Evolutionary conservation across 108 stramenopile genomes (phyloP).

Genomic region (Cylindrotheca closterium): DNA sequence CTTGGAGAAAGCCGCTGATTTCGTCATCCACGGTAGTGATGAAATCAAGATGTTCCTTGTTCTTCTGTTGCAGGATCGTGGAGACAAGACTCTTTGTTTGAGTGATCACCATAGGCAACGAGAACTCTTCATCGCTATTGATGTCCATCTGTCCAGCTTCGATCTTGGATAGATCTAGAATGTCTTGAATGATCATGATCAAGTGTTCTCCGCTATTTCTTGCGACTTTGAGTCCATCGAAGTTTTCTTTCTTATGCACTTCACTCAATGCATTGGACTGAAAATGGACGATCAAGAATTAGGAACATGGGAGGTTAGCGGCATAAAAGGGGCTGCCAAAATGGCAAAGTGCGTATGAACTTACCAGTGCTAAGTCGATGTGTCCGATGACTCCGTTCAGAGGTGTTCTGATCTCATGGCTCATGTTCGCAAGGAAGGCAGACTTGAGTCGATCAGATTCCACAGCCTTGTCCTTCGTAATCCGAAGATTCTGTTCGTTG

Average conservation of each 20-base stretch:
- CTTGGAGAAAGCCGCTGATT: neutral
- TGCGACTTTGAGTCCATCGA: constrained; percentile 2
- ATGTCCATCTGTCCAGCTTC: constrained; percentile 35
- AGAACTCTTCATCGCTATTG: neutral
- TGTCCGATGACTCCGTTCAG: constrained; percentile 31
- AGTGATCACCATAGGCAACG: neutral
- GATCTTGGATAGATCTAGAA: constrained; percentile 52
- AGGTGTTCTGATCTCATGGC: constrained; percentile 32
- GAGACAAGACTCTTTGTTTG: neutral
- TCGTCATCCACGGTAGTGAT: neutral
- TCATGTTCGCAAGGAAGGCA: constrained; percentile 31
- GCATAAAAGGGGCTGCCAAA: neutral
- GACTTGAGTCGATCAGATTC: constrained; percentile 29
- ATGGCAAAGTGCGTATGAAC: too few relatives aligned
- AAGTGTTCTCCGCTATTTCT: constrained; percentile 9
- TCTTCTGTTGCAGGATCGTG: neutral
- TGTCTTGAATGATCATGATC: constrained; percentile 35
- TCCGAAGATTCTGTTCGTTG: neutral
- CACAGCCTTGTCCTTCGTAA: constrained; percentile 35
- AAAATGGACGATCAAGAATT: constrained; percentile 6
- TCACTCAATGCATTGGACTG: neutral
- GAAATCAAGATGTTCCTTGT: constrained; percentile 3
- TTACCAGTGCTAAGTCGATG: constrained; percentile 17
- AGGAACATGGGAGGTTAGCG: neutral
- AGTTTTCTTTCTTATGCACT: neutral